Conservation (phyloP, 2,329 filamentous ascomycete genomes). For the Pseudocercospora musae region DNA sequence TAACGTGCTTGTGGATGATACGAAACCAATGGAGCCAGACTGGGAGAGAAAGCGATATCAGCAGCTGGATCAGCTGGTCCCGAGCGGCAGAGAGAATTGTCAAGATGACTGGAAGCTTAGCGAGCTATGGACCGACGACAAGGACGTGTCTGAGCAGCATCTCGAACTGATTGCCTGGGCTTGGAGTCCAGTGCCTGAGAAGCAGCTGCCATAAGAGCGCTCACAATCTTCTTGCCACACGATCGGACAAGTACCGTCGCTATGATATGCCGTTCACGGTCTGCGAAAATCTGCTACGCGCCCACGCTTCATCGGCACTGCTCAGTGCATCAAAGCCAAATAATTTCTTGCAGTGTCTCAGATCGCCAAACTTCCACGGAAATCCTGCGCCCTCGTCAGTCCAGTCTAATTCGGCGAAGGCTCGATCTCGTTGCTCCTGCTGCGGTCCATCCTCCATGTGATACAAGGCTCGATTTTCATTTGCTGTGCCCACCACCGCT, state of each 20-base stretch:
- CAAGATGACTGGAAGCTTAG: constrained; percentile 18
- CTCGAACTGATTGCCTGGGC: constrained; percentile 31
- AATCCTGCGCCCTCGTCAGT: constrained; percentile 1
- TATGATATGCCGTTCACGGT: not conserved
- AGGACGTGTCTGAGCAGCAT: constrained; percentile 21
- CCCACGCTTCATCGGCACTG: constrained; percentile 11
- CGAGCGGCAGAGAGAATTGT: constrained; percentile 22
- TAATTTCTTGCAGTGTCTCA: not conserved
- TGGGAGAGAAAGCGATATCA: constrained; percentile 31
- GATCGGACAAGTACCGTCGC: not conserved
- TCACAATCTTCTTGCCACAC: not conserved
- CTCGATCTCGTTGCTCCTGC: constrained; percentile 54
- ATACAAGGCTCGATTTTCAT: constrained; percentile 27
- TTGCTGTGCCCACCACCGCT: constrained; percentile 47
- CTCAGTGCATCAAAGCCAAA: constrained; percentile 10
- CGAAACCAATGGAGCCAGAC: constrained; percentile 28
- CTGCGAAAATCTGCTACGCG: not conserved
- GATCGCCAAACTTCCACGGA: constrained; percentile 3
- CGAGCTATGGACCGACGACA: constrained; percentile 28
- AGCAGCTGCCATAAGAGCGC: constrained; percentile 15
- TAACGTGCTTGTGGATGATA: constrained; percentile 32
- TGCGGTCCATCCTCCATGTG: constrained; percentile 49
- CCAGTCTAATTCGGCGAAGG: constrained; percentile 4
- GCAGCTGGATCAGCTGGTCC: constrained; percentile 24
- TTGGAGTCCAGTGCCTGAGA: constrained; percentile 32